Conservation (phyloP, 305 asterid species). For the Fraxinus sp. region DNA sequence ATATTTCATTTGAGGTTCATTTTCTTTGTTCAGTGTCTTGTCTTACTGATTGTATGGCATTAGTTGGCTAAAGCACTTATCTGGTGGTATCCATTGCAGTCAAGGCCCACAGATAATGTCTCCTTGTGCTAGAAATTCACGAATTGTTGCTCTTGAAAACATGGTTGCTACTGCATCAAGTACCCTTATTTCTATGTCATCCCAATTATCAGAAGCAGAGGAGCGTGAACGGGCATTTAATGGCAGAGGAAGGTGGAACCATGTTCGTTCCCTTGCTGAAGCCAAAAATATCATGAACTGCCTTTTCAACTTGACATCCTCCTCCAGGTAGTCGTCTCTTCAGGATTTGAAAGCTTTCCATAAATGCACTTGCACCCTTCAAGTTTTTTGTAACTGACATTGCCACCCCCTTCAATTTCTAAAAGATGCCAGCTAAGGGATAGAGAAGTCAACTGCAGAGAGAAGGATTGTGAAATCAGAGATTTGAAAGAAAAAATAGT, state of each 20-base stretch:
- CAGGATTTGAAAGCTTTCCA: slow-evolving; percentile 1
- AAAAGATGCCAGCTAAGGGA: slow-evolving; percentile 73
- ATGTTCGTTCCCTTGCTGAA: slow-evolving; percentile 82
- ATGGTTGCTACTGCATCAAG: slow-evolving; percentile 96
- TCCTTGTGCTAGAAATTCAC: slow-evolving; percentile 94
- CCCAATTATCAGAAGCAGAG: slow-evolving; percentile 96
- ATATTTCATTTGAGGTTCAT: slow-evolving; percentile 8
- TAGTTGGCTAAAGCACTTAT: slow-evolving; percentile 2
- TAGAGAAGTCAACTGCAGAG: slow-evolving; percentile 81
- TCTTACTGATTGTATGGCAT: background rate
- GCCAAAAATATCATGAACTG: slow-evolving; percentile 85
- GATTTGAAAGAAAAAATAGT: slow-evolving; percentile 84
- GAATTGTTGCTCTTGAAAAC: slow-evolving; percentile 87
- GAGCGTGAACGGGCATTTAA: slow-evolving; percentile 93
- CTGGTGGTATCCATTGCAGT: slow-evolving; percentile 36
- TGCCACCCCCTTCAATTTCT: slow-evolving; percentile 16
- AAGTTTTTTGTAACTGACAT: slow-evolving; percentile 9
- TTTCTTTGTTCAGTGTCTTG: background rate
- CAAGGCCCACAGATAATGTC: slow-evolving; percentile 66
- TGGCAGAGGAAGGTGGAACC: slow-evolving; percentile 97
- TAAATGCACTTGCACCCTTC: background rate
- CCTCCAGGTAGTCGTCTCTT: slow-evolving; percentile 62
- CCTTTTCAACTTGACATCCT: slow-evolving; percentile 70
- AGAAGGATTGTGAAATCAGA: slow-evolving; percentile 82
- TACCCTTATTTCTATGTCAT: slow-evolving; percentile 88